Evolutionary conservation across 345 rosid genomes (phyloP), one percentile per base, ranked within the genome.

Genomic region (Mallotus nudiflorus): DNA sequence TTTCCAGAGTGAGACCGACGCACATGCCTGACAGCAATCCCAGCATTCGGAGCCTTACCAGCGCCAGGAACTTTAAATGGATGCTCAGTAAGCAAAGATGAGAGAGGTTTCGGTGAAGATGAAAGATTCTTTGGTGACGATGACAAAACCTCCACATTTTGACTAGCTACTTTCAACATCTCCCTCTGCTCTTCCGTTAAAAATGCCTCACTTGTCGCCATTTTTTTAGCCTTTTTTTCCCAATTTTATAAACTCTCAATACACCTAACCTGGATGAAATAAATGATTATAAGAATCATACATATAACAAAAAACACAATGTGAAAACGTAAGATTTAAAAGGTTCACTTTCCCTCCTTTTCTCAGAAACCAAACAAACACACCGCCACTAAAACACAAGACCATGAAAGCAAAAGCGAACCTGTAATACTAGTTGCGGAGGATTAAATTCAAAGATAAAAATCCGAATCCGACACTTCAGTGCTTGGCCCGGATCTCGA

Each of bases 401-500:
- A 29, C 44, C 53, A 15, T 27, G 9, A 62, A 20, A 50, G 18
- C 66, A 45, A 45, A 5, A 46, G 20, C 10, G 39, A 73, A 50
- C 68, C 45, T 25, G 58, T 7, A 59, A 20, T 37, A 39, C 45
- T 27, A 71, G 31, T 74, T 5, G 68, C 48, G 48, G 27, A 52
- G 58, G 72, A 73, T 25, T 55, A 71, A 73, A 31, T 25, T 55
- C 73, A 73, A 31, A 75, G 39, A 65, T 9, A 71, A 68, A 27
- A 76, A 68, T 66, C 83, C 75, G 82, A 78, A 83, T 62, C 80
- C 75, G 81, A 79, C 68, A 78, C 81, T 80, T 75, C 91, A 82
- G 92, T 82, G 71, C 90, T 84, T 86, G 96, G 97, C 97, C 86
- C 91, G 89, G 96, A 93, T 91, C 90, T 84, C 91, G 92, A 93